Conservation (phyloP, 1,284 basidiomycete genomes). For the Tilletia indica region DNA sequence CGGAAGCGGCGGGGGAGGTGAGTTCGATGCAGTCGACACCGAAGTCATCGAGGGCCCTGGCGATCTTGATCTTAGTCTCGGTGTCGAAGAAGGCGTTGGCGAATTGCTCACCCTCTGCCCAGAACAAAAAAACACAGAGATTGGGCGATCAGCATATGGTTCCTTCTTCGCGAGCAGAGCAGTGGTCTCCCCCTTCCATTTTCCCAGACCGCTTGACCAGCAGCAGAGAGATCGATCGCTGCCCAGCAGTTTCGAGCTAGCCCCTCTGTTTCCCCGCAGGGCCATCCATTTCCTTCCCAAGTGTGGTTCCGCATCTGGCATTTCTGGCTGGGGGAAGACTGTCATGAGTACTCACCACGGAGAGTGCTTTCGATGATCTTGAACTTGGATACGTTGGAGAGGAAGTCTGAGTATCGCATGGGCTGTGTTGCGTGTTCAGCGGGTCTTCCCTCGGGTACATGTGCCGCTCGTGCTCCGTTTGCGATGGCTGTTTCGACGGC, state of each 20-base stretch:
- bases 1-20: constrained; percentile 95
- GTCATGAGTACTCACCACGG: constrained; percentile 65
- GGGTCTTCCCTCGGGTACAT: constrained; percentile 18
- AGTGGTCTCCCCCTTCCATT: not conserved
- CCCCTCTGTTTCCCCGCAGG: too few species aligned
- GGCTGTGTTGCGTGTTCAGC: constrained; percentile 21
- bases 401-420: constrained; percentile 34
- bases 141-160: not conserved
- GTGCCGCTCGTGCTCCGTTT: constrained; percentile 26
- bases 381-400: constrained; percentile 57
- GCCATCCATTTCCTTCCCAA: too few species aligned
- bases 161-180: not conserved
- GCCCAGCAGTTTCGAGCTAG: too few species aligned
- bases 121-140: not conserved
- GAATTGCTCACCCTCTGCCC: constrained; percentile 86
- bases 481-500: constrained; percentile 40
- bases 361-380: constrained; percentile 93
- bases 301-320: too few species aligned
- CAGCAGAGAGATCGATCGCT: too few species aligned
- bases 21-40: constrained; percentile 99
- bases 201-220: too few species aligned
- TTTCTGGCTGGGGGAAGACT: not conserved
- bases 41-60: constrained; percentile 65
- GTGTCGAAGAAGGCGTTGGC: constrained; percentile 99
- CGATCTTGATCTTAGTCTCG: constrained; percentile 99